Evolutionary conservation across 106 monocot species (phyloP), one percentile per base, ranked within the genome.

Genomic region (Dactylorhiza incarnata): DNA sequence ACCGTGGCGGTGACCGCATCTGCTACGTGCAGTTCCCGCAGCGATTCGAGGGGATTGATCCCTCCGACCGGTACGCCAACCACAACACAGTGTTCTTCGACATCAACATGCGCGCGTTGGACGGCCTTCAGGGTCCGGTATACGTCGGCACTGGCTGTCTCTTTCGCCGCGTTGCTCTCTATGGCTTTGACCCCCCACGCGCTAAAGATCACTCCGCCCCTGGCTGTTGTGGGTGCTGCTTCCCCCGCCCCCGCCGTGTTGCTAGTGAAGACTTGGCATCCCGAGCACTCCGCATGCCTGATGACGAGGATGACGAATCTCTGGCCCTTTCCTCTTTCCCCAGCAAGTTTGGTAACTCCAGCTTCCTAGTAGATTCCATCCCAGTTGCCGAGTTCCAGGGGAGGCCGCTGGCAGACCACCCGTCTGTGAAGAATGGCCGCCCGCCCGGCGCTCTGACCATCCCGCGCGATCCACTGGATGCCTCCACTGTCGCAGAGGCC

Each of bases 31-130:
- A 85, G 74, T 88, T 88, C 79, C 87, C 87, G 2, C 87, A 88
- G 75, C 81, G 87, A 7, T 88, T 88, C 69, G 87, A 88, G 77
- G 87, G 87, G 48, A 88, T 88, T 12, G 87, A 88, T 46, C 87
- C 87, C 24, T 88, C 88, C 17, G 88, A 88, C 45, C 88, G 88
- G 0, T 88, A 88, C 50, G 88, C 88, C 67, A 88, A 88, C 79
- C 82, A 82, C 72, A 88, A 88, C 72, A 85, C 88, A 0, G 88
- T 88, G 53, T 88, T 88, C 82, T 88, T 88, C 76, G 88, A 88
- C 22, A 83, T 76, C 75, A 88, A 88, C 75, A 88, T 88, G 88
- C 85, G 88, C 29, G 88, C 88, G 1, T 80, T 88, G 3, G 88
- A 88, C 63, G 82, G 82, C 8, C 62, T 77, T 0, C 75, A 75